Percentiles rank a stretch among this genome's conserved stretches.
phyloP scores from a whole-genome alignment of 495 filamentous ascomycete genomes.

The Patellaria atrata region DNA sequence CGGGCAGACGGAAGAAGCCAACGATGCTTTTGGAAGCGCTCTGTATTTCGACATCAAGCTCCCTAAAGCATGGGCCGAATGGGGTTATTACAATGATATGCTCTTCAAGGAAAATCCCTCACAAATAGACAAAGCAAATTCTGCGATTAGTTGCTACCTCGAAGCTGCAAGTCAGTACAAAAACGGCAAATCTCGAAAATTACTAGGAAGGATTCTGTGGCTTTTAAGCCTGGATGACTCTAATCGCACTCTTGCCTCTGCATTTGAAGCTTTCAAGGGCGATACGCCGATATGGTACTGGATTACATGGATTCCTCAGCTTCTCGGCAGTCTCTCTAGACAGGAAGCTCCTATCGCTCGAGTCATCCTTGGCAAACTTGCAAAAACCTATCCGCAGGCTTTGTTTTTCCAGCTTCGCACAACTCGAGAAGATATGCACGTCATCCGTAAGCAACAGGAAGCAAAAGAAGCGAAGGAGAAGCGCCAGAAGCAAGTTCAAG shows the following conservation, averaged over 20 bases:
- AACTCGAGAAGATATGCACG: constrained; percentile 83
- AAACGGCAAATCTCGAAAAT: constrained; percentile 87
- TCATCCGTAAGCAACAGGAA: constrained; percentile 80
- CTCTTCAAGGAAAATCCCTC: constrained; percentile 80
- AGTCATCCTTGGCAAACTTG: constrained; percentile 75
- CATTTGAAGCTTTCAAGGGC: constrained; percentile 88
- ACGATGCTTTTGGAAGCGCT: constrained; percentile 85
- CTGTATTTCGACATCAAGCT: constrained; percentile 89
- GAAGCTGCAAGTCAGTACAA: constrained; percentile 94
- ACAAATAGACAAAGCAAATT: constrained; percentile 66
- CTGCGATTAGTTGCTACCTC: constrained; percentile 88
- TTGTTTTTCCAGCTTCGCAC: constrained; percentile 90
- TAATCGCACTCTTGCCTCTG: constrained; percentile 59
- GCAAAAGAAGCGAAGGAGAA: constrained; percentile 55
- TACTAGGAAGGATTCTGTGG: constrained; percentile 93
- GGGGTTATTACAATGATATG: constrained; percentile 94
- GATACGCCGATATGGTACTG: constrained; percentile 97
- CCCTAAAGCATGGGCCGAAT: constrained; percentile 97
- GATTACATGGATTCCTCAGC: constrained; percentile 97
- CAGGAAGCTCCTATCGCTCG: constrained; percentile 81
- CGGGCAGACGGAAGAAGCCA: constrained; percentile 72
- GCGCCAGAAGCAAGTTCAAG: constrained; percentile 31
- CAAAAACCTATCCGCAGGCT: constrained; percentile 83
- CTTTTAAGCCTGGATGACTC: constrained; percentile 85
- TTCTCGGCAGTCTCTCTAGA: constrained; percentile 75